Evolutionary conservation across 306 rosid genomes (phyloP).

Genomic region (Trifolium fragiferum): DNA sequence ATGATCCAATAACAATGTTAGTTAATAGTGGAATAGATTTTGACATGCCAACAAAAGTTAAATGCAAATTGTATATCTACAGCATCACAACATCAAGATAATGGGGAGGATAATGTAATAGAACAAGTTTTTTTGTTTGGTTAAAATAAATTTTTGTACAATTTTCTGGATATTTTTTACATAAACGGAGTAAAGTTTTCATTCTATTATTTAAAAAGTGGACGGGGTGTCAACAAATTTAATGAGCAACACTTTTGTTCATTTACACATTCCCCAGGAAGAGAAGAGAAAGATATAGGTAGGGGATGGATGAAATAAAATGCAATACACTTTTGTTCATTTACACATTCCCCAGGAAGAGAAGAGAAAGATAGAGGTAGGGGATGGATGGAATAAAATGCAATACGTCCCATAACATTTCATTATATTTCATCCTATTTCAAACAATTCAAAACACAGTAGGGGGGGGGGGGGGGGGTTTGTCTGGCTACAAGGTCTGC

Average conservation of each 20-base stretch:
- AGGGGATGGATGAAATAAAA: background rate
- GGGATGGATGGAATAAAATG: background rate
- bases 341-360: background rate
- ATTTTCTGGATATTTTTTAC: constrained; percentile 1
- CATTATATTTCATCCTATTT: constrained; percentile 4
- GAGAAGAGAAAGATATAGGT: background rate
- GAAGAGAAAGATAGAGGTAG: constrained; percentile 1
- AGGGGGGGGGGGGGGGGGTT: background rate
- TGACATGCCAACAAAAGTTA: background rate
- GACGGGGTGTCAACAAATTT: constrained; percentile 1
- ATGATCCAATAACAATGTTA: constrained; percentile 38
- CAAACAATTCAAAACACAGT: constrained; percentile 8
- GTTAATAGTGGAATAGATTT: constrained; percentile 22
- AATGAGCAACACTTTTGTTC: background rate
- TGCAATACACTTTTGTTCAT: background rate
- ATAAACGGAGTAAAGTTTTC: constrained; percentile 9
- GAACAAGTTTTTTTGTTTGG: constrained; percentile 15
- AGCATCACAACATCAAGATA: background rate
- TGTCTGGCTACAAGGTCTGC: constrained; percentile 11
- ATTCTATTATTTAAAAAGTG: background rate
- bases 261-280: background rate
- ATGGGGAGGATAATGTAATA: background rate
- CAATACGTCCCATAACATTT: background rate
- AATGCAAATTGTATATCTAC: constrained; percentile 25
- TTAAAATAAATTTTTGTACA: background rate